Conservation (phyloP, 352 stramenopile genomes). For the Albugo candida region DNA sequence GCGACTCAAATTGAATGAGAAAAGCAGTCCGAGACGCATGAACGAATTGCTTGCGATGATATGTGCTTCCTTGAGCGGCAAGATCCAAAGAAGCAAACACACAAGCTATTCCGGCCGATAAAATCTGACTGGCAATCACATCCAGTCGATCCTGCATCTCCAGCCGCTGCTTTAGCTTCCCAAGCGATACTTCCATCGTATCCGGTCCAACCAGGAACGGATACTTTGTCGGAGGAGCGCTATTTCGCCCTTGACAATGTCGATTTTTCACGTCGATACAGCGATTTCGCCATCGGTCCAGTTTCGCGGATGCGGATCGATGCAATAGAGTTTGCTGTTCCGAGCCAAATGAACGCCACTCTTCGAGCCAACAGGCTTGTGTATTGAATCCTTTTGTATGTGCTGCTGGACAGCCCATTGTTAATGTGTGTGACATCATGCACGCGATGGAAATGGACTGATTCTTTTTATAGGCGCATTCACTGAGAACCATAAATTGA, state of each 20-base stretch:
- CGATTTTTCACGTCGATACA: no score
- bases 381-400: constrained; percentile 58
- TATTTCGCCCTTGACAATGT: constrained; percentile 1
- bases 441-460: constrained; percentile 1
- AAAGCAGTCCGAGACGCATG: constrained; percentile 34
- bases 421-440: constrained; percentile 73
- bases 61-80: constrained; percentile 25
- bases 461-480: background rate
- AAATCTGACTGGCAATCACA: constrained; percentile 50
- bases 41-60: constrained; percentile 34
- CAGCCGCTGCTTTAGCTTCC: constrained; percentile 32
- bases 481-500: constrained; percentile 34
- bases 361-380: no score
- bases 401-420: constrained; percentile 59
- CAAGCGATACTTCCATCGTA: constrained; percentile 17
- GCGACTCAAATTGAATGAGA: constrained; percentile 66
- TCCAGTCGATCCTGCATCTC: constrained; percentile 51
- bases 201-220: background rate
- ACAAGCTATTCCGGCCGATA: constrained; percentile 44
- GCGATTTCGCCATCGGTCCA: no score
- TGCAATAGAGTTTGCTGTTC: background rate
- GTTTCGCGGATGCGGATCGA: background rate
- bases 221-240: background rate
- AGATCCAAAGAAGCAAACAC: constrained; percentile 46
- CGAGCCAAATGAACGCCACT: background rate